Evolutionary conservation across 169 alveolate species (phyloP), one percentile per base, ranked within the genome.

Genomic region (Cryptosporidium felis): DNA sequence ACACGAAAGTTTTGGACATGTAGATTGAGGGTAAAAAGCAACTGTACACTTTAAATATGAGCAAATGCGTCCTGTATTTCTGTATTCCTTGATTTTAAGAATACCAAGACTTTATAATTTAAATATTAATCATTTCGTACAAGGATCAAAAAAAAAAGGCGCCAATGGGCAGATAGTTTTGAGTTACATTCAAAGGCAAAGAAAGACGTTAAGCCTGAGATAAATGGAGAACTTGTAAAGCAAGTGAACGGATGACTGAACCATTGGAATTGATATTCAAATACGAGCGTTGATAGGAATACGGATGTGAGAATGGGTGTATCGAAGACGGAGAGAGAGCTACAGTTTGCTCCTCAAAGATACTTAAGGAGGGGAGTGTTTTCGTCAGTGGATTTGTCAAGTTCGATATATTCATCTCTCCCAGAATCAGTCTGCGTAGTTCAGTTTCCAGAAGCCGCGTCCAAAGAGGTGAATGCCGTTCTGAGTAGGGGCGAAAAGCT

Each of bases 361-460:
- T 74, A 74, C 18, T 74, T 74, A 56, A 16, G 85, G 3, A 49
- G 85, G 23, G 85, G 85, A 10, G 74, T 74, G 28, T 74, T 74
- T 74, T 74, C 85, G 5, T 74, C 85, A 1, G 85, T 56, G 9
- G 85, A 74, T 45, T 38, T 74, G n/a, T 74, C 66, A 12, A 58
- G 34, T 14, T 74, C 85, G 18, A 58, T 58, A 51, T 49, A 38
- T 38, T 36, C 46, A 36, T 36, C 63, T 53, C 59, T 74, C n/a
- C 85, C 65, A 4, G 85, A 74, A 41, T 74, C 74, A 49, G 92
- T 81, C 23, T 89, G 92, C 42, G 80, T 89, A 8, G 67, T 89
- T 21, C 28, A 89, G 34, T 53, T 89, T 41, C 92, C 92, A 2
- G 80, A 80, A 8, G 14, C 28, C 0, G 80, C 60, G n/a, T 60